Evolutionary conservation across 2,329 filamentous ascomycete species (phyloP), one percentile per base, ranked within the genome.

Genomic region (Fusarium pininemorale): DNA sequence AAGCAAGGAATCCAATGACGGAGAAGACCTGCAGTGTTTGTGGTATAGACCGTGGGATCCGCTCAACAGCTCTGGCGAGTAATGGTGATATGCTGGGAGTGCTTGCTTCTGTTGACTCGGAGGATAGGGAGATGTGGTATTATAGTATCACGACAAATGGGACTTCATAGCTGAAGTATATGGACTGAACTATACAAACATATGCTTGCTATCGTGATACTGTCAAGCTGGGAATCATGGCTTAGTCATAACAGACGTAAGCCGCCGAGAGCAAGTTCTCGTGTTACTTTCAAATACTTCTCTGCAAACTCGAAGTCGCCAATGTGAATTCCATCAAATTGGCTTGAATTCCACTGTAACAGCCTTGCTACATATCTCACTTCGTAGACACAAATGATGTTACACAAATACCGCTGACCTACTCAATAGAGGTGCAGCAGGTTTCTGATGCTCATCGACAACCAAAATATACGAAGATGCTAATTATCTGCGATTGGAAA

Each of bases 401-500:
- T 32, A 6, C 30, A 32, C 30, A 4, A 12, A 30, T 30, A 30
- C 30, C 11, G 30, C 30, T 32, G 30, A 32, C 30, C 30, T 24
- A 53, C 16, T 15, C 16, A 12, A 24, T 37, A 24, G 30, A 20
- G 3, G 4, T 22, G 50, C 30, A 30, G 1, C 6, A 37, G 14
- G 32, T 26, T 26, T 14, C n/a, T 38, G 3, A 11, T 22, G 32
- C 4, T 3, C 9, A 38, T 22, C 3, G 5, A 28, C 10, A 22
- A 38, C 13, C 13, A 1, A 9, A 7, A 4, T 10, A 26, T 28
- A 16, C 2, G 0, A 54, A 16, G 18, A 16, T 22, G 18, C 9
- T 10, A 22, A n/a, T n/a, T n/a, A n/a, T 53, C 1, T 22, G 2
- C 1, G 9, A 9, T 13, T 5, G 18, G 2, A 0, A 16, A 15